A percentile compares a stretch with the other conserved stretches of the same genome.
Evolutionary conservation across 306 rosid species (phyloP).

Genomic region (Casuarina glauca): DNA sequence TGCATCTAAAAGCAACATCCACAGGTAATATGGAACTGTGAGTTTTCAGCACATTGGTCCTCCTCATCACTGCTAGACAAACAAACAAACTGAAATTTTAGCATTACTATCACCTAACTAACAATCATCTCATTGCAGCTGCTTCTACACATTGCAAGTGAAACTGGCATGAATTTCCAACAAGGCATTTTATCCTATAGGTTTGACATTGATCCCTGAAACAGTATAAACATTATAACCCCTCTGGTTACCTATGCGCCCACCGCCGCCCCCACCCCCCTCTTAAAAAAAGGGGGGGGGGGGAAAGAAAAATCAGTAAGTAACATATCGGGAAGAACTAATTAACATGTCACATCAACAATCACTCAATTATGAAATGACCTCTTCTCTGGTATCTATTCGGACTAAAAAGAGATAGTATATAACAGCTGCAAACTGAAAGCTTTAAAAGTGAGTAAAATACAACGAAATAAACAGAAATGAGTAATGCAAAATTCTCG

Average conservation of each 20-base stretch:
- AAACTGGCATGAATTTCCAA: background rate
- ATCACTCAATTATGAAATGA: no score
- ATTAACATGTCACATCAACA: no score
- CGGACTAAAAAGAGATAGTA: background rate
- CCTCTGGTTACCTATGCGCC: background rate
- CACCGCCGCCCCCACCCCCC: no score
- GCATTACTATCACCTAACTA: background rate
- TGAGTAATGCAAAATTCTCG: background rate
- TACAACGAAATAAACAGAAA: conserved; percentile 13
- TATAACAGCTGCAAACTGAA: background rate
- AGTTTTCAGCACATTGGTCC: background rate
- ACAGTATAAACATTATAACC: background rate
- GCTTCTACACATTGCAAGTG: background rate
- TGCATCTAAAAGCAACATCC: background rate
- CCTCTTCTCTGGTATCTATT: background rate
- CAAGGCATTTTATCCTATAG: background rate
- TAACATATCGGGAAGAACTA: no score
- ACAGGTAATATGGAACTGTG: background rate
- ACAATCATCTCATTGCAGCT: background rate
- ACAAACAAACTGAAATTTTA: background rate
- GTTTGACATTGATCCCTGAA: background rate
- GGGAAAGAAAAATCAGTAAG: no score
- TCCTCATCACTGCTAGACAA: background rate
- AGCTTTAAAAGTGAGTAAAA: background rate
- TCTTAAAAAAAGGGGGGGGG: no score